A percentile compares a stretch with the other conserved stretches of the same genome.
phyloP scores from a whole-genome alignment of 768 basidiomycete genomes.

The Trametes coccinea region DNA sequence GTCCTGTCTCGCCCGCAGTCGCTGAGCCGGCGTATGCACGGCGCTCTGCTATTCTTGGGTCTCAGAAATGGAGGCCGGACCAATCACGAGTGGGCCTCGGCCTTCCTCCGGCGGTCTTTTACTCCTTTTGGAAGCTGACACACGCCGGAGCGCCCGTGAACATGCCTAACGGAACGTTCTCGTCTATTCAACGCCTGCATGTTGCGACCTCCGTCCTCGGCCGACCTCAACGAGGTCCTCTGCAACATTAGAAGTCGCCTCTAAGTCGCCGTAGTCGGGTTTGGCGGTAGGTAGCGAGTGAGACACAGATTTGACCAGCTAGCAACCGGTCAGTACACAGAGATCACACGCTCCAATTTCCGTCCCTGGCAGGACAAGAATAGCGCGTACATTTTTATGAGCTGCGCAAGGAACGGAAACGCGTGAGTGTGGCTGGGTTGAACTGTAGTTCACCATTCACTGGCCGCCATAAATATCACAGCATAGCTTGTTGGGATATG shows the following conservation, averaged over 20 bases:
- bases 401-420: neutral
- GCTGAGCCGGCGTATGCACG: neutral
- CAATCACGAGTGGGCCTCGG: neutral
- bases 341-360: neutral
- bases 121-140: conserved; percentile 1
- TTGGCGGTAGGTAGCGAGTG: too few relatives aligned
- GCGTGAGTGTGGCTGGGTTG: too few relatives aligned
- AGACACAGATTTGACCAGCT: too few relatives aligned
- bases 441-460: too few relatives aligned
- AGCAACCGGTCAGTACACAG: neutral
- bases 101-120: neutral
- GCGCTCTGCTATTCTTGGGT: neutral
- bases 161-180: neutral
- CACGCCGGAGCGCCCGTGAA: neutral
- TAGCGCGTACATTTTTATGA: neutral
- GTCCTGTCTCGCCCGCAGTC: neutral
- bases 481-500: too few relatives aligned
- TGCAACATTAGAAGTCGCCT: too few relatives aligned
- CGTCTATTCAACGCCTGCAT: neutral
- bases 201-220: too few relatives aligned
- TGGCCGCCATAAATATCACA: too few relatives aligned
- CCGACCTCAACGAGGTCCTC: too few relatives aligned
- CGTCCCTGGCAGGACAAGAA: neutral
- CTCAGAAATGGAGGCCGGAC: neutral
- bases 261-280: too few relatives aligned